These are phyloP conservation scores for Knoxia roxburghii DNA, from an alignment of 257 asterid species.

Conservation along the genomic window DNA sequence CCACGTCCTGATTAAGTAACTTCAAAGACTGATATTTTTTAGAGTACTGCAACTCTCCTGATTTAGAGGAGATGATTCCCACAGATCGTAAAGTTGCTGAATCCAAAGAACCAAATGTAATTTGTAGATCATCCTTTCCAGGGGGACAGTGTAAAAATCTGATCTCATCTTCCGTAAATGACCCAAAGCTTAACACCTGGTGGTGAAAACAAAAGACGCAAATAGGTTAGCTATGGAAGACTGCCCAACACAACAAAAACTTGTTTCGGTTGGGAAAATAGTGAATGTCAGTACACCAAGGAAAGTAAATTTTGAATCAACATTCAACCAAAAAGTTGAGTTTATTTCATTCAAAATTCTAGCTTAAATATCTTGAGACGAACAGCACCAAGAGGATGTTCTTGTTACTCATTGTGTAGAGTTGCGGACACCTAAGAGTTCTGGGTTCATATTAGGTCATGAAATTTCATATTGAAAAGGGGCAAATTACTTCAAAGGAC, in stretches of 20 bases:
- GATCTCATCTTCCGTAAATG: constrained; percentile 76
- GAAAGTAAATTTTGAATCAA: background rate
- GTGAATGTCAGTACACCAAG: background rate
- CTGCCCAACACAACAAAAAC: background rate
- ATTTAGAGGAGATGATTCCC: constrained; percentile 35
- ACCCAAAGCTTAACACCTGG: constrained; percentile 71
- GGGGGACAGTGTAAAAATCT: constrained; percentile 46
- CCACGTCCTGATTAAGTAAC: constrained; percentile 17
- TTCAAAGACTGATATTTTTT: constrained; percentile 25
- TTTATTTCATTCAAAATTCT: background rate
- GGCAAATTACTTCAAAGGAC: too few species aligned
- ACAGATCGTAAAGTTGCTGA: constrained; percentile 55
- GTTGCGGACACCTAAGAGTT: too few species aligned
- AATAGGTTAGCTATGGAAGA: background rate
- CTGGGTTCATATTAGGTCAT: too few species aligned
- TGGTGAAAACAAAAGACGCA: constrained; percentile 1
- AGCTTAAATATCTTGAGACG: background rate
- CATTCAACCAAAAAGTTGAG: background rate
- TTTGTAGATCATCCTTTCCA: constrained; percentile 28
- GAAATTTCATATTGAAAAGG: too few species aligned
- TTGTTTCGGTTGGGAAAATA: background rate
- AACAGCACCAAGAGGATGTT: background rate
- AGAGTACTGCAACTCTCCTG: constrained; percentile 24
- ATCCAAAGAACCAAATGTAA: constrained; percentile 65
- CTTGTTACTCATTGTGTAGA: too few species aligned